phyloP scores from a whole-genome alignment of 257 asterid genomes.

The Nicotiana noctiflora region DNA sequence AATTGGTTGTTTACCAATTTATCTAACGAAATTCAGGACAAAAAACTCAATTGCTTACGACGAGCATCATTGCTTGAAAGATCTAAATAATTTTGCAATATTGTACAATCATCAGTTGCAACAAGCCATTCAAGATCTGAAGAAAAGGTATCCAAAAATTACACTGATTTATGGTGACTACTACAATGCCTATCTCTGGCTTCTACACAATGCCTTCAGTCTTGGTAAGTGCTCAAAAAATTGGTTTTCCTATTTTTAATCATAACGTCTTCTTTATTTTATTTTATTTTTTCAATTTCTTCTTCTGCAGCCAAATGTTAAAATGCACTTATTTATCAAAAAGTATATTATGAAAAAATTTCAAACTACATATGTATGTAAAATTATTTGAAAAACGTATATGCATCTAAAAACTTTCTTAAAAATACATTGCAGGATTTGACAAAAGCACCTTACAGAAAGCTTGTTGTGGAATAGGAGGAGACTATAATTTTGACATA shows the following conservation, averaged over 20 bases:
- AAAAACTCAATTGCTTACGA: neutral
- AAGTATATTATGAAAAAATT: too few relatives aligned
- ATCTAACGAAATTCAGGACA: neutral
- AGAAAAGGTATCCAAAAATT: neutral
- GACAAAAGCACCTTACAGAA: neutral
- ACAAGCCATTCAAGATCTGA: neutral
- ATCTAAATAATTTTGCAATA: neutral
- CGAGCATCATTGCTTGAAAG: neutral
- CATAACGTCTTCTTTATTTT: too few relatives aligned
- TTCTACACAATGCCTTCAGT: neutral
- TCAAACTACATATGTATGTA: neutral
- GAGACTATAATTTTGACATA: conserved; percentile 13
- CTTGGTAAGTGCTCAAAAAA: neutral
- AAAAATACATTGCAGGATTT: conserved; percentile 1
- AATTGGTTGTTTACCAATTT: neutral
- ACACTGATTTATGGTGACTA: conserved; percentile 7
- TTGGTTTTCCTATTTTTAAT: neutral
- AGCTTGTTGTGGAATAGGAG: conserved; percentile 29
- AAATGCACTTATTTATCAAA: too few relatives aligned
- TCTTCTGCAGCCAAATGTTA: neutral
- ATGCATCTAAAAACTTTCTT: neutral
- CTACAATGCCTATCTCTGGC: conserved; percentile 12
- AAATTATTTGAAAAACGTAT: neutral
- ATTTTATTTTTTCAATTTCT: neutral
- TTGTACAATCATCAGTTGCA: neutral